Evolutionary conservation across 1,139 yeast species (phyloP).

Genomic region (Saccharomyces pastorianus): DNA sequence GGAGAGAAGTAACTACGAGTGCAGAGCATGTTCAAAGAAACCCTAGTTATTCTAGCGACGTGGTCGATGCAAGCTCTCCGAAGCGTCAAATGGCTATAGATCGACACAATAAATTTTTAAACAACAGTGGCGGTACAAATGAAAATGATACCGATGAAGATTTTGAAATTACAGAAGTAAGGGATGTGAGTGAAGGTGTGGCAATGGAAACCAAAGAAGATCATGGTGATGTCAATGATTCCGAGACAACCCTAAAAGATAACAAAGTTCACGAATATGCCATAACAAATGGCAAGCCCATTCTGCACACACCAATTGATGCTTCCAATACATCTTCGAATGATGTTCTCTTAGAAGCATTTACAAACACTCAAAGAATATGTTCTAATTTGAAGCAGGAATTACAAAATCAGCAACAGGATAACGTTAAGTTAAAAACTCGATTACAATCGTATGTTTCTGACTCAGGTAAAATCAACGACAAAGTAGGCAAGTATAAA

Average conservation of each 20-base stretch:
- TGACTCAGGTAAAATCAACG: constrained; percentile 15
- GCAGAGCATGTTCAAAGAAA: background rate
- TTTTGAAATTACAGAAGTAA: constrained; percentile 26
- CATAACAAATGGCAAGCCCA: background rate
- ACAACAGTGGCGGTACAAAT: background rate
- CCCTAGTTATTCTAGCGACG: background rate
- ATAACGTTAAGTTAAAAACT: constrained; percentile 18
- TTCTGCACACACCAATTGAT: background rate
- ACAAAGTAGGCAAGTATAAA: constrained; percentile 16
- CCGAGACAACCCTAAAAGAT: background rate
- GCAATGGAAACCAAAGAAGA: background rate
- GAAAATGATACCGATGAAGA: constrained; percentile 21
- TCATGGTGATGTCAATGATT: background rate
- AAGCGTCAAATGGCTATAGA: background rate
- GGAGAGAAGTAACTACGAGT: constrained; percentile 2
- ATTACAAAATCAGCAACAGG: constrained; percentile 19
- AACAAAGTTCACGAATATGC: background rate
- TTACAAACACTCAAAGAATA: constrained; percentile 29
- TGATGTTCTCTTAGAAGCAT: constrained; percentile 30
- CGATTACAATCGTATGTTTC: constrained; percentile 15
- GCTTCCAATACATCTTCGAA: constrained; percentile 21
- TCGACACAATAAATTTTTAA: background rate
- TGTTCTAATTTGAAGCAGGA: constrained; percentile 28
- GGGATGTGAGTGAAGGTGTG: constrained; percentile 12
- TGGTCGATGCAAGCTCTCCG: background rate